A percentile compares a stretch with the other conserved stretches of the same genome.
Evolutionary conservation across 2,329 filamentous ascomycete species (phyloP).

Genomic region (Cladophialophora carrionii): DNA sequence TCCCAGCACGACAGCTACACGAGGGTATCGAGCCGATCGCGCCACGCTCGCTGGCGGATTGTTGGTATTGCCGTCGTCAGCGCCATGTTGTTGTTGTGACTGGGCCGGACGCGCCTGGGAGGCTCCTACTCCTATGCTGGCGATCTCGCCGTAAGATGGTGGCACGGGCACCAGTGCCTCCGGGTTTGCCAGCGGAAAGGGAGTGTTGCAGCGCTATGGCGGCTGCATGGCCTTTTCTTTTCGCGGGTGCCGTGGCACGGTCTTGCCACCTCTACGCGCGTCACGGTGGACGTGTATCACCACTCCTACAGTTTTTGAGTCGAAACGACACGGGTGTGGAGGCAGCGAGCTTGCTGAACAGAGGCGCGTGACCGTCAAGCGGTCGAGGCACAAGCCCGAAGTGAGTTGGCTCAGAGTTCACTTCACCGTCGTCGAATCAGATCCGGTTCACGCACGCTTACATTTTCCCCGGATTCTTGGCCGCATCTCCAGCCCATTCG

Average conservation of each 20-base stretch:
- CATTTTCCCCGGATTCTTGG: constrained; percentile 15
- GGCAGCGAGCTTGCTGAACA: background rate
- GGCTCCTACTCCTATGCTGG: background rate
- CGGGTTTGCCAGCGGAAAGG: constrained; percentile 30
- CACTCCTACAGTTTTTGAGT: background rate
- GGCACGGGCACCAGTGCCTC: constrained; percentile 6
- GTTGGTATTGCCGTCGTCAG: constrained; percentile 2
- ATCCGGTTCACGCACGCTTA: background rate
- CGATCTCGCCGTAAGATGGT: constrained; percentile 15
- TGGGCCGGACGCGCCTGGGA: background rate
- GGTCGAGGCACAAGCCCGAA: background rate
- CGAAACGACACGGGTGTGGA: background rate
- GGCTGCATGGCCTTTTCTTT: constrained; percentile 29
- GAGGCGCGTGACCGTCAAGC: constrained; percentile 11
- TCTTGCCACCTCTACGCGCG: background rate
- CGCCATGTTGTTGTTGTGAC: constrained; percentile 3
- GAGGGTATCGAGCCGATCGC: constrained; percentile 64
- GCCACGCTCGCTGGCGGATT: constrained; percentile 25
- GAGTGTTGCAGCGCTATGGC: constrained; percentile 33
- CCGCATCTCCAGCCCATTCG: background rate
- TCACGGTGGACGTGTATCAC: background rate
- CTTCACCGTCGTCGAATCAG: background rate
- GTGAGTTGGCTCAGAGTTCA: background rate
- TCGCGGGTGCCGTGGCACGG: background rate
- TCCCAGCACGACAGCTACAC: constrained; percentile 76